These are phyloP conservation scores for Starmerella asiatica DNA, from an alignment of 805 yeast species.

Conservation along the genomic window DNA sequence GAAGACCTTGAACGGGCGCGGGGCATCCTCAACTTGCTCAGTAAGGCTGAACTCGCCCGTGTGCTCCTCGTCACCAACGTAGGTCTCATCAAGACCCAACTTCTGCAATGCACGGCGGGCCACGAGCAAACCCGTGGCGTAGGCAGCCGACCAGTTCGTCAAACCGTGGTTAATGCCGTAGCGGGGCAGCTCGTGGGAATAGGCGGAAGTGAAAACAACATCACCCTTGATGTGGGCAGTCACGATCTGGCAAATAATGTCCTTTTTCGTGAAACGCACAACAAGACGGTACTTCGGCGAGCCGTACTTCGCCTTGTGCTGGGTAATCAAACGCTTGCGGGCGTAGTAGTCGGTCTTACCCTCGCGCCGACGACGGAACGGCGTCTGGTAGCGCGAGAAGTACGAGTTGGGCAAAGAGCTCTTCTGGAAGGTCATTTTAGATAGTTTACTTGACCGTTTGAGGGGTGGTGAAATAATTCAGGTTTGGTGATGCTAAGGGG, in stretches of 20 bases:
- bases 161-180: constrained; percentile 97
- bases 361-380: constrained; percentile 99
- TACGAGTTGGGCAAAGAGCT: constrained; percentile 74
- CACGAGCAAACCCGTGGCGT: constrained; percentile 94
- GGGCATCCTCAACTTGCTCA: constrained; percentile 98
- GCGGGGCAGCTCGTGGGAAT: constrained; percentile 95
- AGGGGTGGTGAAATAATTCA: background rate
- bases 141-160: constrained; percentile 99
- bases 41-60: constrained; percentile 98
- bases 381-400: constrained; percentile 99
- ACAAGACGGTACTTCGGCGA: constrained; percentile 99
- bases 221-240: constrained; percentile 97
- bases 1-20: constrained; percentile 99
- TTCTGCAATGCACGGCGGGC: constrained; percentile 98
- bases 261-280: constrained; percentile 99
- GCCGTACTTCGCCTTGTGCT: constrained; percentile 99
- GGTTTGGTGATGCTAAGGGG: no score
- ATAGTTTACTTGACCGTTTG: background rate
- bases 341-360: constrained; percentile 99
- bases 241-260: constrained; percentile 93
- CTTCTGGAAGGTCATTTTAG: constrained; percentile 63
- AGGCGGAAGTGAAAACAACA: constrained; percentile 90
- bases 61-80: constrained; percentile 97
- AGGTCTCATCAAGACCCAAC: constrained; percentile 96
- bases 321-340: constrained; percentile 98